Evolutionary conservation across 805 yeast species (phyloP).

Genomic region (Blastobotrys chiropterorum): DNA sequence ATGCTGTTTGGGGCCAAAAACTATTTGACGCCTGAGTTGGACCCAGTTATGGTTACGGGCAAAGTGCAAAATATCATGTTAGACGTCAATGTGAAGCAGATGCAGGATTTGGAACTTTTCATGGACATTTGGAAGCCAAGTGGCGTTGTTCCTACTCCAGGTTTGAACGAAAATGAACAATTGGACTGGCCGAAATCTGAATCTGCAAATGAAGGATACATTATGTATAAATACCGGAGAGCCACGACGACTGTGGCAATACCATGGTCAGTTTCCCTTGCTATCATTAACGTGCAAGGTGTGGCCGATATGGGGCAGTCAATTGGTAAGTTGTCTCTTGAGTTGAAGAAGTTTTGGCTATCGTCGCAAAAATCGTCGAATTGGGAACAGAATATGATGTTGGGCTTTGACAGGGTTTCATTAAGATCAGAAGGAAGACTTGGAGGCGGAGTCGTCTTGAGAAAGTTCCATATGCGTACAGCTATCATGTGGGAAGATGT

Average conservation of each 20-base stretch:
- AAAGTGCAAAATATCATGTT: constrained; percentile 50
- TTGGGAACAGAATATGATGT: constrained; percentile 64
- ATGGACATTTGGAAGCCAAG: constrained; percentile 72
- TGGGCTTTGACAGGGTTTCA: constrained; percentile 49
- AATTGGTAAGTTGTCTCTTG: constrained; percentile 57
- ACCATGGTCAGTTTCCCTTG: constrained; percentile 66
- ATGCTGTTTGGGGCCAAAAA: constrained; percentile 22
- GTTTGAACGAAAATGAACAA: background rate
- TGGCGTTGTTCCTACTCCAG: background rate
- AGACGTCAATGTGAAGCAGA: constrained; percentile 71
- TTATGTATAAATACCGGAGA: constrained; percentile 40
- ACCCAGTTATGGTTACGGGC: constrained; percentile 34
- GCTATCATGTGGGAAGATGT: constrained; percentile 63
- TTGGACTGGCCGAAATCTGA: background rate
- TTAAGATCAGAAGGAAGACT: constrained; percentile 70
- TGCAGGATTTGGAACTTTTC: constrained; percentile 80
- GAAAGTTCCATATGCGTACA: constrained; percentile 49
- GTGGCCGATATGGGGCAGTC: constrained; percentile 79
- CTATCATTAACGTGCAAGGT: constrained; percentile 46
- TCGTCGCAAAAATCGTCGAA: constrained; percentile 57
- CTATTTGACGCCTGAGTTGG: background rate
- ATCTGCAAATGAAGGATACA: constrained; percentile 15
- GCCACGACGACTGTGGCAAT: constrained; percentile 59
- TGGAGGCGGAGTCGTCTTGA: constrained; percentile 57
- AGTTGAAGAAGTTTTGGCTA: constrained; percentile 59